Conservation (phyloP, 805 yeast genomes). For the Candida morakotiae region DNA sequence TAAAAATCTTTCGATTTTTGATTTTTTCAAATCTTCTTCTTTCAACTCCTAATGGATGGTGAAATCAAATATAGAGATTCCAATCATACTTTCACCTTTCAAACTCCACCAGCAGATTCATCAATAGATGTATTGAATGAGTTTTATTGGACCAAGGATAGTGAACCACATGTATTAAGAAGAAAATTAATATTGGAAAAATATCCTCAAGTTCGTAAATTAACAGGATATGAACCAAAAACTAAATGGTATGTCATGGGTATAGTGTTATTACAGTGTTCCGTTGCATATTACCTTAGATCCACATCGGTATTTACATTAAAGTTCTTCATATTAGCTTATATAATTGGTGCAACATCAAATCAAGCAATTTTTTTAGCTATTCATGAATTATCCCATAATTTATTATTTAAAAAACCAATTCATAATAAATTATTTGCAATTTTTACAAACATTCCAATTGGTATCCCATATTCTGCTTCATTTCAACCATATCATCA, state of each 20-base stretch:
- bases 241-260: conserved; percentile 71
- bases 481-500: conserved; percentile 88
- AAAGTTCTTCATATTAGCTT: conserved; percentile 61
- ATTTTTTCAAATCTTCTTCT: too few species aligned
- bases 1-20: conserved; percentile 3
- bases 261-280: conserved; percentile 67
- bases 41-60: conserved; percentile 11
- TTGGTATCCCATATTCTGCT: conserved; percentile 88
- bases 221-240: conserved; percentile 81
- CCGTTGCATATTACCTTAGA: conserved; percentile 58
- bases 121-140: conserved; percentile 47
- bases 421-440: conserved; percentile 73
- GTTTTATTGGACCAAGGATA: conserved; percentile 79
- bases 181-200: conserved; percentile 69
- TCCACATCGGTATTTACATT: conserved; percentile 48
- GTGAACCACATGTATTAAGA: conserved; percentile 76
- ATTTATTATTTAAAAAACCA: conserved; percentile 77
- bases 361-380: conserved; percentile 82
- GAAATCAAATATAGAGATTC: conserved; percentile 24
- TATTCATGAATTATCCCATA: conserved; percentile 85
- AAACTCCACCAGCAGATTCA: conserved; percentile 39
- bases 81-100: conserved; percentile 25
- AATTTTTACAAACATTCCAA: conserved; percentile 75
- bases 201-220: conserved; percentile 74
- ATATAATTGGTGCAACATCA: conserved; percentile 80